Conservation (phyloP, 2,329 filamentous ascomycete genomes). For the Cercospora zeae-maydis region DNA sequence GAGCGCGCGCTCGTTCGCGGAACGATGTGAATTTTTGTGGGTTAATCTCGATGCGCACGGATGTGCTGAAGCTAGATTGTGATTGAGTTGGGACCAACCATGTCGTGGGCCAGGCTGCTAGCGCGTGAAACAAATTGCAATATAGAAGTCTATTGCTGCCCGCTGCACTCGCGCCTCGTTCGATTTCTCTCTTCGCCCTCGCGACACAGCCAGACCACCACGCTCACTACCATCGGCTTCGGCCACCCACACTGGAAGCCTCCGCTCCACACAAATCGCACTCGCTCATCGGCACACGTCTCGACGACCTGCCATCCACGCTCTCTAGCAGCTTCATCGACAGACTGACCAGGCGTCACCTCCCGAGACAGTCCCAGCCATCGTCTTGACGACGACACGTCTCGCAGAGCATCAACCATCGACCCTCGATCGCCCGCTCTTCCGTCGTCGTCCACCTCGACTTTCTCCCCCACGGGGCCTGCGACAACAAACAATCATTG, state of each 20-base stretch:
- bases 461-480: not conserved
- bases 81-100: slow-evolving; percentile 9
- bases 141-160: slow-evolving; percentile 13
- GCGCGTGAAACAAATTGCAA: slow-evolving; percentile 12
- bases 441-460: slow-evolving; percentile 1
- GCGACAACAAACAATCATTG: slow-evolving; percentile 13
- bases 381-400: slow-evolving; percentile 19
- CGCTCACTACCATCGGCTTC: slow-evolving; percentile 7
- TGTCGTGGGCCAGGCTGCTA: not conserved
- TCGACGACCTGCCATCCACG: slow-evolving; percentile 18
- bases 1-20: slow-evolving; percentile 2
- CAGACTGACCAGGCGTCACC: slow-evolving; percentile 18
- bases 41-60: slow-evolving; percentile 7
- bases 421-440: slow-evolving; percentile 3
- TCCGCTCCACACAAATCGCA: not conserved
- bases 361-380: slow-evolving; percentile 20
- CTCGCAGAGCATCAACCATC: slow-evolving; percentile 14
- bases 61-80: slow-evolving; percentile 4
- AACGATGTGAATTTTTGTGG: not conserved
- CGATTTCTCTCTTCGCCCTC: not conserved
- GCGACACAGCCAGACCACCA: slow-evolving; percentile 7
- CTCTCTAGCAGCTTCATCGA: slow-evolving; percentile 13
- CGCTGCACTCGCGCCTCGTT: not conserved
- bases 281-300: slow-evolving; percentile 12
- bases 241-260: slow-evolving; percentile 5